Conservation (phyloP, 345 rosid genomes). For the Aquilaria malaccensis region DNA sequence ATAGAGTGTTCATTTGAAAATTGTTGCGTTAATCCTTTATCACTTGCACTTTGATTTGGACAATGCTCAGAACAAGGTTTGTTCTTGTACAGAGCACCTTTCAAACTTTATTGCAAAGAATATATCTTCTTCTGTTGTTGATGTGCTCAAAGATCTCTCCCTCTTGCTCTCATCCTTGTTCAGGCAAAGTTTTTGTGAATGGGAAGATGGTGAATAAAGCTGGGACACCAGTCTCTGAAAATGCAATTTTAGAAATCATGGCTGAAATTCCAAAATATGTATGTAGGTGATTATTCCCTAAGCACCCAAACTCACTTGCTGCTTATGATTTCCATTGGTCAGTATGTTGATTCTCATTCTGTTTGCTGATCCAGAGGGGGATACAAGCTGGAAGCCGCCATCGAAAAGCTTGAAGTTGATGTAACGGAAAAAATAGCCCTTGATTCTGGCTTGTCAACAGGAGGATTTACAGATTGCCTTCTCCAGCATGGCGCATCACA, state of each 20-base stretch:
- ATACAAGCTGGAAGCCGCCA: conserved; percentile 86
- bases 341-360: conserved; percentile 10
- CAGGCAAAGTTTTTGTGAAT: conserved; percentile 88
- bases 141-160: not conserved
- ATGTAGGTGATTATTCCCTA: conserved; percentile 88
- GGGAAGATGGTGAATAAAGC: conserved; percentile 86
- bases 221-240: conserved; percentile 70
- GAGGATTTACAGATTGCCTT: conserved; percentile 94
- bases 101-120: too few relatives aligned
- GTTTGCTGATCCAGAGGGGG: conserved; percentile 59
- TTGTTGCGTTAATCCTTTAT: too few relatives aligned
- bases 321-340: not conserved
- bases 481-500: conserved; percentile 87
- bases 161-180: conserved; percentile 8
- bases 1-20: too few relatives aligned
- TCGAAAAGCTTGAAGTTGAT: conserved; percentile 75
- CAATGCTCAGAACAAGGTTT: too few relatives aligned
- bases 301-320: not conserved
- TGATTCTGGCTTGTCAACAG: conserved; percentile 92
- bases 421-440: conserved; percentile 89
- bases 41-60: too few relatives aligned
- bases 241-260: conserved; percentile 57
- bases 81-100: too few relatives aligned
- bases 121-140: not conserved
- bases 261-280: conserved; percentile 92